Percentiles rank a stretch among this genome's conserved stretches.
Evolutionary conservation across 805 yeast species (phyloP).

Genomic region (Candida suzukii): DNA sequence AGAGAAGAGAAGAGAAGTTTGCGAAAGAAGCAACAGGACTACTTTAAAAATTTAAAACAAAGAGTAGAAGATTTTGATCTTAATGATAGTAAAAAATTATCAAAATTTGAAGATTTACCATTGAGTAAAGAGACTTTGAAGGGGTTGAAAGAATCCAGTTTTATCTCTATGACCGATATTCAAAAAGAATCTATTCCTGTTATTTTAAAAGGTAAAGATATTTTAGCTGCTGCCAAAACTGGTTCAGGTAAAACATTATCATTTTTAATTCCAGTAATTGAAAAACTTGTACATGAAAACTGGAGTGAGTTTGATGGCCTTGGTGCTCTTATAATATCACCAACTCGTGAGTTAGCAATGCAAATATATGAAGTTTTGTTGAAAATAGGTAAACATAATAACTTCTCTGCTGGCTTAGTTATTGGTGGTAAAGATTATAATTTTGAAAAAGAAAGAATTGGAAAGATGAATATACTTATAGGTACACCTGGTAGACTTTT

Average conservation of each 20-base stretch:
- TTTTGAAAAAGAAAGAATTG: constrained; percentile 74
- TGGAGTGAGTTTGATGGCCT: constrained; percentile 85
- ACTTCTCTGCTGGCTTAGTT: constrained; percentile 83
- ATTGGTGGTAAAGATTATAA: constrained; percentile 90
- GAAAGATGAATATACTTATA: constrained; percentile 71
- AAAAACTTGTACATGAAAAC: constrained; percentile 55
- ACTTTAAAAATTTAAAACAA: constrained; percentile 36
- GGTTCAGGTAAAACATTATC: constrained; percentile 91
- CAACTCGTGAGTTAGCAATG: constrained; percentile 86
- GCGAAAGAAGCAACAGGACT: constrained; percentile 26
- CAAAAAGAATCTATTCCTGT: constrained; percentile 74
- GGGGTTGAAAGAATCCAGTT: constrained; percentile 77
- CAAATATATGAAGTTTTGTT: constrained; percentile 84
- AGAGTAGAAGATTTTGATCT: constrained; percentile 51
- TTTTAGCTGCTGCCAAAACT: constrained; percentile 84
- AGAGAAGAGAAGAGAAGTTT: constrained; percentile 21
- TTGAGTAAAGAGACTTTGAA: constrained; percentile 52
- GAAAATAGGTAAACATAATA: constrained; percentile 69
- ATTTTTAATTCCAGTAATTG: constrained; percentile 74
- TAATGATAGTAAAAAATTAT: constrained; percentile 22
- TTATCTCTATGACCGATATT: constrained; percentile 74
- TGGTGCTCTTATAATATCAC: constrained; percentile 85
- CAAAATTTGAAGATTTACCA: constrained; percentile 74
- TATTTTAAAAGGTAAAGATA: constrained; percentile 69
- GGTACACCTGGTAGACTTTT: constrained; percentile 90